These are phyloP conservation scores for Saccharomycopsis sp. DNA, from an alignment of 805 yeast genomes.

Conservation along the genomic window DNA sequence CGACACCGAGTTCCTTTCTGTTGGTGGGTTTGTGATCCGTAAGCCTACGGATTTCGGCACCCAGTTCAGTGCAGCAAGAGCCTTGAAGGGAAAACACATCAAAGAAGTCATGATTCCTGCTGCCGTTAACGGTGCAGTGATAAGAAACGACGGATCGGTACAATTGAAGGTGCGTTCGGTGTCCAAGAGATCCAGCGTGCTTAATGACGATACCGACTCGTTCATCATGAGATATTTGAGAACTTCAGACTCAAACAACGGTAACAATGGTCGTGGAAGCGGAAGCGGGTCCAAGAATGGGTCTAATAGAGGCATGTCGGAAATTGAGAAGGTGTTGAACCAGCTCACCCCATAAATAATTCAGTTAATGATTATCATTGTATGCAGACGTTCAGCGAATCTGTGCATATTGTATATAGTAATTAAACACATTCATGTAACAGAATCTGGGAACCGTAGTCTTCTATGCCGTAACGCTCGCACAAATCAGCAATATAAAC, in stretches of 20 bases:
- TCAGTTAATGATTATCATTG: neutral
- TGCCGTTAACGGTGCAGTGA: conserved; percentile 32
- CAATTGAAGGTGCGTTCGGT: conserved; percentile 18
- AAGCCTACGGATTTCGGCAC: conserved; percentile 28
- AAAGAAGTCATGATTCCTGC: conserved; percentile 42
- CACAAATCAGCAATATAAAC: no score
- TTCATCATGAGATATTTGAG: neutral
- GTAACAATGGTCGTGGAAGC: neutral
- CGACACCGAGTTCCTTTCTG: conserved; percentile 39
- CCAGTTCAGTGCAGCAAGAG: conserved; percentile 31
- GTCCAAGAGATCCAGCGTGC: neutral
- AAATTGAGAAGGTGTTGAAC: neutral
- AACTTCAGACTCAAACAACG: neutral
- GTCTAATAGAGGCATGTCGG: neutral
- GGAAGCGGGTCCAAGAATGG: neutral
- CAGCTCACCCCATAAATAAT: neutral
- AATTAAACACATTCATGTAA: neutral
- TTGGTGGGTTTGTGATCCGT: conserved; percentile 48
- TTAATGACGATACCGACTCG: neutral
- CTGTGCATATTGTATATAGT: neutral
- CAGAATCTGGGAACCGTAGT: no score
- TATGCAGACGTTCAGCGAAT: neutral
- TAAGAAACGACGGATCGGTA: conserved; percentile 34
- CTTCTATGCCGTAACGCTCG: no score
- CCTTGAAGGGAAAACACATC: conserved; percentile 34